Percentiles rank a stretch among this genome's conserved stretches.
Conservation (phyloP, 2,329 filamentous ascomycete species). For the Claviceps maximensis region DNA sequence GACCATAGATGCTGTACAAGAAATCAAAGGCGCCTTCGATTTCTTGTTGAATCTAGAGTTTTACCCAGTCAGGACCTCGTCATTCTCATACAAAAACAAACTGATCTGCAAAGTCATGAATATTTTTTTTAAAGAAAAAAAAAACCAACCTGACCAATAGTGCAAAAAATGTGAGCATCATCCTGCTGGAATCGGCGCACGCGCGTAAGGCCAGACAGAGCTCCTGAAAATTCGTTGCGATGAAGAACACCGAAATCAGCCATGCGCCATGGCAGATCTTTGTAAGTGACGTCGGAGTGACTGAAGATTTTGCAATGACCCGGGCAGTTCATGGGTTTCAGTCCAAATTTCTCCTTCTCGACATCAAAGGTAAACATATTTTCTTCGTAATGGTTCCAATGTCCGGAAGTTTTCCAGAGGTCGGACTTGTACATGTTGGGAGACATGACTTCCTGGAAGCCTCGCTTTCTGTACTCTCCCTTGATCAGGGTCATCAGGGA, state of each 20-base stretch:
- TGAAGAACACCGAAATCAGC: constrained; percentile 95
- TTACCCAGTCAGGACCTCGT: neutral
- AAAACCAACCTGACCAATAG: constrained; percentile 20
- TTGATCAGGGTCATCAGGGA: constrained; percentile 69
- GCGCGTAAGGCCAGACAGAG: constrained; percentile 77
- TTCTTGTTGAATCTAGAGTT: constrained; percentile 23
- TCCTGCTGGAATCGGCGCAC: constrained; percentile 94
- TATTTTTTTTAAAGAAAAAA: neutral
- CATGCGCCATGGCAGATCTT: constrained; percentile 76
- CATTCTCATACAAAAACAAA: neutral
- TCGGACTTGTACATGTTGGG: constrained; percentile 90
- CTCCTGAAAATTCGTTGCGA: constrained; percentile 88
- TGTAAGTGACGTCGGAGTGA: constrained; percentile 70
- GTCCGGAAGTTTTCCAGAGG: constrained; percentile 88
- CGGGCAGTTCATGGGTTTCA: constrained; percentile 99
- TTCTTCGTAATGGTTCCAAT: constrained; percentile 77
- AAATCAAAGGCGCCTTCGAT: constrained; percentile 83
- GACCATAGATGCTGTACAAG: constrained; percentile 57
- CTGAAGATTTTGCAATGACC: constrained; percentile 84
- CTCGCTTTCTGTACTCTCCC: constrained; percentile 81
- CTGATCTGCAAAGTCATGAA: too few relatives aligned
- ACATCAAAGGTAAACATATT: constrained; percentile 71
- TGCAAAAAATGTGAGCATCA: constrained; percentile 90
- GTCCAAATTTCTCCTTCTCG: constrained; percentile 59
- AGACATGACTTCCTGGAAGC: constrained; percentile 88